Evolutionary conservation across 2,329 filamentous ascomycete genomes (phyloP), one percentile per base, ranked within the genome.

Genomic region (Diaporthe citri): DNA sequence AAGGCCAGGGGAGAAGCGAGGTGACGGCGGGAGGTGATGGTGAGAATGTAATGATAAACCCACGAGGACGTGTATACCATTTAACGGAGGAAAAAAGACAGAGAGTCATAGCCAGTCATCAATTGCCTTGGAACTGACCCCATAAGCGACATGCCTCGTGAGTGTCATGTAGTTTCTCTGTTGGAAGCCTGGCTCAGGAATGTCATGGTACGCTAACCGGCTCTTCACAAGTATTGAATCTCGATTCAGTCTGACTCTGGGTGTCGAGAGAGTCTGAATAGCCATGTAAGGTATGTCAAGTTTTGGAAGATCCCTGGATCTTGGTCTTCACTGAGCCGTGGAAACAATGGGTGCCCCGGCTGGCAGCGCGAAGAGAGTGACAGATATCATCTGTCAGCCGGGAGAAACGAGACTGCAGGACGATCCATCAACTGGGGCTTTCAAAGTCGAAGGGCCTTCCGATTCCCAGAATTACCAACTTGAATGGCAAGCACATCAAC

Each of bases 1-100:
- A 39, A 39, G 55, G 67, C 41, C 46, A 46, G n/a, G 57, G 48
- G 46, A 46, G 46, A 17, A 34, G 59, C n/a, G 20, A 34, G 71
- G 28, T 22, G 51, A 28, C 20, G 46, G 41, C 22, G 28, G 17
- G 8, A 22, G 56, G 15, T 25, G 39, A 41, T 48, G 39, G 51
- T 39, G 52, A 76, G 74, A 69, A 55, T 76, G 74, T 74, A 74
- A 74, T 71, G 55, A 76, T 76, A 74, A 64, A 41, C 66, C 72
- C 66, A 72, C 52, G 66, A 74, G 46, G 31, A 74, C 66, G 73
- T 74, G 72, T 73, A 74, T 69, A 74, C 64, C 74, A 76, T 74
- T 73, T 60, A 25, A 51, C 72, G 74, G 71, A 55, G 60, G 43
- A 43, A 41, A 56, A 51, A 51, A 62, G 46, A 72, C 31, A 31